Evolutionary conservation across 495 filamentous ascomycete genomes (phyloP).

Genomic region (Neurospora cerealis): DNA sequence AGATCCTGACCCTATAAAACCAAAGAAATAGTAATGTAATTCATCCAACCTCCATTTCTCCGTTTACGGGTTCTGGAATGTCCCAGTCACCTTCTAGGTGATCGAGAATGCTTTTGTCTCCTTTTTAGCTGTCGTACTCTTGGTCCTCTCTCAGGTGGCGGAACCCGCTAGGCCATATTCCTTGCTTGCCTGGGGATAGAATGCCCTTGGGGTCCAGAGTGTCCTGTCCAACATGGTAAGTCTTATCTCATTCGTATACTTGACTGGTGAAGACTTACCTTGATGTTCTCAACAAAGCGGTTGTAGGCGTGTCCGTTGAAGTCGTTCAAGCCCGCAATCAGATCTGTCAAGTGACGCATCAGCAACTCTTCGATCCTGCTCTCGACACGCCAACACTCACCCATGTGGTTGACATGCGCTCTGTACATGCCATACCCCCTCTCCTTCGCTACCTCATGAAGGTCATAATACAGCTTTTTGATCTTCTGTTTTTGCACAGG

Average conservation of each 20-base stretch:
- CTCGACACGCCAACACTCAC: constrained; percentile 9
- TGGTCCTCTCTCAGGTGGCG: constrained; percentile 14
- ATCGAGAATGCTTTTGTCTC: neutral
- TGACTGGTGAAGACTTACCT: constrained; percentile 13
- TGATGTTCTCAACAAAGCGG: constrained; percentile 32
- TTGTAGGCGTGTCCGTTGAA: constrained; percentile 34
- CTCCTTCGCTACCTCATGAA: constrained; percentile 28
- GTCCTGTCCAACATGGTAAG: constrained; percentile 10
- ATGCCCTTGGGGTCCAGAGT: constrained; percentile 24
- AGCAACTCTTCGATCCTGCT: neutral
- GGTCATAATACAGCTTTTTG: constrained; percentile 20
- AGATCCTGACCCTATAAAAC: neutral
- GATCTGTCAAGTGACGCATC: constrained; percentile 13
- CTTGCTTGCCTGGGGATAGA: constrained; percentile 24
- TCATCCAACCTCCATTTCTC: neutral
- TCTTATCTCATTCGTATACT: neutral
- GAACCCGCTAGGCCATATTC: constrained; percentile 23
- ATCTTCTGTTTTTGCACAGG: constrained; percentile 19
- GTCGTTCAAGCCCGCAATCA: constrained; percentile 32
- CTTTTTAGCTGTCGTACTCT: constrained; percentile 1
- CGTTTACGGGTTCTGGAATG: neutral
- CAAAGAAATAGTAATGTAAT: neutral
- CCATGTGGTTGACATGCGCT: constrained; percentile 36
- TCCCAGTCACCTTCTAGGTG: neutral
- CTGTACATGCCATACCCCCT: constrained; percentile 33